Conservation (phyloP, 495 filamentous ascomycete genomes). For the Evernia prunastri region DNA sequence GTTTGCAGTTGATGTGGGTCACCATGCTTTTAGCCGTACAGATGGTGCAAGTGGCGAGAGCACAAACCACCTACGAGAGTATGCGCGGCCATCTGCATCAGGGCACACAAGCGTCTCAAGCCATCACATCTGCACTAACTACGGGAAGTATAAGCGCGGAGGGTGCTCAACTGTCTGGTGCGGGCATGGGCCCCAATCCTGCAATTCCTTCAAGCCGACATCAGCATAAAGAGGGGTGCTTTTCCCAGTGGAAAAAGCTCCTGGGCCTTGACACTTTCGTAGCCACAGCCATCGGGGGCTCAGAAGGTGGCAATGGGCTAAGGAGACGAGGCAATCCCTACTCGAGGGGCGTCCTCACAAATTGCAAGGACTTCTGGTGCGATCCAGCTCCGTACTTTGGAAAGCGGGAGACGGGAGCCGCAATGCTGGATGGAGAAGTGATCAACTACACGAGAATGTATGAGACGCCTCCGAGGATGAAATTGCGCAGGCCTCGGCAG, state of each 20-base stretch:
- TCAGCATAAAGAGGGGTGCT: constrained; percentile 49
- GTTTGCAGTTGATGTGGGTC: constrained; percentile 84
- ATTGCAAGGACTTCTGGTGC: constrained; percentile 96
- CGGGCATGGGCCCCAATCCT: constrained; percentile 46
- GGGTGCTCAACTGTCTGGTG: constrained; percentile 60
- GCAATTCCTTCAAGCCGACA: constrained; percentile 38
- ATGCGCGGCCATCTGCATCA: constrained; percentile 67
- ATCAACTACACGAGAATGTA: constrained; percentile 89
- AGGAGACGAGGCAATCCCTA: constrained; percentile 68
- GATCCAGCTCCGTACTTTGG: constrained; percentile 80
- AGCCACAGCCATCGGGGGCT: constrained; percentile 64
- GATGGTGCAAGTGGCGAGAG: constrained; percentile 80
- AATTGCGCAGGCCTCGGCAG: constrained; percentile 32
- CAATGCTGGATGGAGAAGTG: constrained; percentile 63
- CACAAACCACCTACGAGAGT: constrained; percentile 91
- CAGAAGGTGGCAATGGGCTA: constrained; percentile 43
- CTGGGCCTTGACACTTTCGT: constrained; percentile 90
- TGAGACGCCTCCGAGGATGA: constrained; percentile 68
- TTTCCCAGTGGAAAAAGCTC: constrained; percentile 72
- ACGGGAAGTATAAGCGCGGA: constrained; percentile 61
- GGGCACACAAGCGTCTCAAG: constrained; percentile 48
- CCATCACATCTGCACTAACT: constrained; percentile 70
- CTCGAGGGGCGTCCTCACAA: constrained; percentile 69
- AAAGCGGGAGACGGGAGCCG: constrained; percentile 59
- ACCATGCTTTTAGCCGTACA: constrained; percentile 93